Evolutionary conservation across 306 rosid genomes (phyloP).

Genomic region (Oxytropis ochrocephala): DNA sequence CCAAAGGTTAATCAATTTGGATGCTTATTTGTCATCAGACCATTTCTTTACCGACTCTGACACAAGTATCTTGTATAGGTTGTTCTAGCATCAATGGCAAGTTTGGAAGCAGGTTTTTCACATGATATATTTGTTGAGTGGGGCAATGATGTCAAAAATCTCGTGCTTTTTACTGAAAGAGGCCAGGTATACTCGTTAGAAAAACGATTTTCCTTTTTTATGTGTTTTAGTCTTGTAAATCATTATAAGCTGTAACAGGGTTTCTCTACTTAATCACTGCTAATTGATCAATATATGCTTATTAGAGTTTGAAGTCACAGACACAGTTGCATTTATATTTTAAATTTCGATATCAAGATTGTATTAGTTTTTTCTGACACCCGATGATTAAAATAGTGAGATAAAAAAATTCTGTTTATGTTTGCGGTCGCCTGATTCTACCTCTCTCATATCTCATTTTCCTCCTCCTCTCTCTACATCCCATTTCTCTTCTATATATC

Average conservation of each 20-base stretch:
- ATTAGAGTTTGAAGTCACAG: not conserved
- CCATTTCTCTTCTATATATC: too few species aligned
- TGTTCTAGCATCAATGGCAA: conserved; percentile 95
- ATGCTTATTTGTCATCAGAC: conserved; percentile 8
- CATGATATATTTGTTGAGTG: conserved; percentile 94
- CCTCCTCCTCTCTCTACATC: too few species aligned
- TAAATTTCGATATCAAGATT: not conserved
- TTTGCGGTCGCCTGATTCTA: not conserved
- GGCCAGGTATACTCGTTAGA: conserved; percentile 67
- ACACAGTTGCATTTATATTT: conserved; percentile 4
- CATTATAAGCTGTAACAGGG: not conserved
- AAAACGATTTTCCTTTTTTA: not conserved
- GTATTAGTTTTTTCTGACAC: not conserved
- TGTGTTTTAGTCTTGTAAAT: conserved; percentile 9
- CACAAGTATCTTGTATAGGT: conserved; percentile 44
- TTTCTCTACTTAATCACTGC: not conserved
- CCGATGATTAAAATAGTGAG: not conserved
- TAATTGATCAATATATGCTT: not conserved
- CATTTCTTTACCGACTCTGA: conserved; percentile 1
- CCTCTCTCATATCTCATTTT: too few species aligned
- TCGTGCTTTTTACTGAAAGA: conserved; percentile 84
- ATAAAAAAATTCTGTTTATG: not conserved
- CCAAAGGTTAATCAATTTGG: conserved; percentile 63
- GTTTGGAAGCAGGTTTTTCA: conserved; percentile 97
- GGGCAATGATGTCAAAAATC: conserved; percentile 75